Evolutionary conservation across 306 rosid genomes (phyloP).

Genomic region (Luffa aegyptiaca): DNA sequence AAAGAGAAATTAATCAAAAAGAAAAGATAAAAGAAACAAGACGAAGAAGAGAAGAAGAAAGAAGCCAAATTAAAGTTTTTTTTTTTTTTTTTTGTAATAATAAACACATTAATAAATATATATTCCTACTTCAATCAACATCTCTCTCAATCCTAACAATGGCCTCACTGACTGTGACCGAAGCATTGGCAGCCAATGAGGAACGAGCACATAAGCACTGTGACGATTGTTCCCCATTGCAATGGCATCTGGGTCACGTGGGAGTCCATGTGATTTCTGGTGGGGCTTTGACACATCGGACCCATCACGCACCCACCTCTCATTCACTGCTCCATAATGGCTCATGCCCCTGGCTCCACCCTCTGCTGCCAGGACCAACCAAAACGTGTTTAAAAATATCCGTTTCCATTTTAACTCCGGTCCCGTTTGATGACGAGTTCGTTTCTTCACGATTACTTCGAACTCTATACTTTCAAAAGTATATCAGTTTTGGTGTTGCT

Average conservation of each 20-base stretch:
- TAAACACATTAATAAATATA: neutral
- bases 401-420: neutral
- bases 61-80: neutral
- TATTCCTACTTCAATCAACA: neutral
- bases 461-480: no score
- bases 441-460: neutral
- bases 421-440: neutral
- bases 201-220: neutral
- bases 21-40: neutral
- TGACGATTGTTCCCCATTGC: neutral
- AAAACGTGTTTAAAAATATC: neutral
- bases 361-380: neutral
- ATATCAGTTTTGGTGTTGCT: no score
- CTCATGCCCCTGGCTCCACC: neutral
- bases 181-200: neutral
- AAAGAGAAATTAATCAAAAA: neutral
- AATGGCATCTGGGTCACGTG: slow-evolving; percentile 11
- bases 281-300: neutral
- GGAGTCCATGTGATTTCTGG: slow-evolving; percentile 5
- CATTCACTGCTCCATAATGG: neutral
- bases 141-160: neutral
- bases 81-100: neutral
- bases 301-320: slow-evolving; percentile 3
- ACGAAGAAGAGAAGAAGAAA: neutral
- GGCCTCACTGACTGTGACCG: neutral